phyloP scores from a whole-genome alignment of 192 early-diverging fungal species.

The Glomus cerebriforme region DNA sequence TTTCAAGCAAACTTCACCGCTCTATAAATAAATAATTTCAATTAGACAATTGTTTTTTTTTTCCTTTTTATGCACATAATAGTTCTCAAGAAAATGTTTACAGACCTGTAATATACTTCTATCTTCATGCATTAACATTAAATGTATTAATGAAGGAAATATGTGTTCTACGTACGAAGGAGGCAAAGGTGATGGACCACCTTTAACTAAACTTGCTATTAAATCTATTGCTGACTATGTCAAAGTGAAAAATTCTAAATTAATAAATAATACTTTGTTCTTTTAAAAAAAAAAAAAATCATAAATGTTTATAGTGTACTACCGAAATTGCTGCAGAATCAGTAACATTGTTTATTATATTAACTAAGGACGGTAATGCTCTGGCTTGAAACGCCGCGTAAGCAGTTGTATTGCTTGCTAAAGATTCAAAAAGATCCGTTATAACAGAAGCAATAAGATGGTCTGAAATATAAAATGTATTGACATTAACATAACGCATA shows the following conservation, averaged over 20 bases:
- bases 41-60: background rate
- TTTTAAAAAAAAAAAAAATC: background rate
- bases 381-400: constrained; percentile 68
- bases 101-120: constrained; percentile 74
- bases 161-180: constrained; percentile 67
- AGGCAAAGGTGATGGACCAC: constrained; percentile 74
- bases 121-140: constrained; percentile 70
- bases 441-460: constrained; percentile 74
- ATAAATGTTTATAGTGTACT: constrained; percentile 34
- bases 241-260: background rate
- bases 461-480: constrained; percentile 45
- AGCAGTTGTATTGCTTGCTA: constrained; percentile 69
- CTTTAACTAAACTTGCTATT: constrained; percentile 69
- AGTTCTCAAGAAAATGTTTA: background rate
- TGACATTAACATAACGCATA: constrained; percentile 1
- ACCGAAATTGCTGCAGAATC: constrained; percentile 45
- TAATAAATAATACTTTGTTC: background rate
- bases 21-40: constrained; percentile 45
- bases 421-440: constrained; percentile 73
- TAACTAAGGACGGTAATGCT: constrained; percentile 70
- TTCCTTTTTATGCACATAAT: background rate
- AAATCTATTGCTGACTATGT: constrained; percentile 70
- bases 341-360: constrained; percentile 37
- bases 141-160: constrained; percentile 80
- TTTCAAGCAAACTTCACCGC: constrained; percentile 83